These are phyloP conservation scores for Ramaria rubella DNA, from an alignment of 768 basidiomycete genomes.

Conservation along the genomic window DNA sequence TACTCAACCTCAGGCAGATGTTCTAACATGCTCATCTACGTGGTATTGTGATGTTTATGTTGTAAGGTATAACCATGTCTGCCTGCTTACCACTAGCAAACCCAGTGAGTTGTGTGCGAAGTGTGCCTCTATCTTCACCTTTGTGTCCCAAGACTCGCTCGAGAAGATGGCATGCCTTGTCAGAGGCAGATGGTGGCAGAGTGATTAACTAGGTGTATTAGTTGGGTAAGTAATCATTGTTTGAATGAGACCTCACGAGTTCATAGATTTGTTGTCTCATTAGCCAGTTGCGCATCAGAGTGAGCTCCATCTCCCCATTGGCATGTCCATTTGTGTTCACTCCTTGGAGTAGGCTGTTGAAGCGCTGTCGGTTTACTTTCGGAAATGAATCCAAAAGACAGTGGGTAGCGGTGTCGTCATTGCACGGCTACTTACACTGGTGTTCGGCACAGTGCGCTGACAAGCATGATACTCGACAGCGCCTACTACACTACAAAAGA, in stretches of 20 bases:
- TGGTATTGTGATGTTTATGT: background rate
- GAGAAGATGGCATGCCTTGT: background rate
- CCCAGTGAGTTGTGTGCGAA: background rate
- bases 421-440: too few relatives aligned
- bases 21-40: background rate
- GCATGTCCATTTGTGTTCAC: constrained; percentile 28
- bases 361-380: too few relatives aligned
- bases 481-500: too few relatives aligned
- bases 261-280: background rate
- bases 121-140: background rate
- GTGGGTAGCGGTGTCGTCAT: too few relatives aligned
- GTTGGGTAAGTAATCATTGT: background rate
- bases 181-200: background rate
- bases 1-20: background rate
- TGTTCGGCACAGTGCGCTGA: too few relatives aligned
- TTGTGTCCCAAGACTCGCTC: background rate
- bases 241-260: background rate
- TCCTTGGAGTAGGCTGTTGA: constrained; percentile 29
- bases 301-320: constrained; percentile 26
- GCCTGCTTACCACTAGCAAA: constrained; percentile 16
- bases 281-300: constrained; percentile 26
- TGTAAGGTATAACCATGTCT: constrained; percentile 15
- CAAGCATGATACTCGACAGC: too few relatives aligned
- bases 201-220: background rate
- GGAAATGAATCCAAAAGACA: too few relatives aligned